These are phyloP conservation scores for Globisporangium uncinulatum DNA, from an alignment of 352 stramenopile genomes.

Conservation along the genomic window DNA sequence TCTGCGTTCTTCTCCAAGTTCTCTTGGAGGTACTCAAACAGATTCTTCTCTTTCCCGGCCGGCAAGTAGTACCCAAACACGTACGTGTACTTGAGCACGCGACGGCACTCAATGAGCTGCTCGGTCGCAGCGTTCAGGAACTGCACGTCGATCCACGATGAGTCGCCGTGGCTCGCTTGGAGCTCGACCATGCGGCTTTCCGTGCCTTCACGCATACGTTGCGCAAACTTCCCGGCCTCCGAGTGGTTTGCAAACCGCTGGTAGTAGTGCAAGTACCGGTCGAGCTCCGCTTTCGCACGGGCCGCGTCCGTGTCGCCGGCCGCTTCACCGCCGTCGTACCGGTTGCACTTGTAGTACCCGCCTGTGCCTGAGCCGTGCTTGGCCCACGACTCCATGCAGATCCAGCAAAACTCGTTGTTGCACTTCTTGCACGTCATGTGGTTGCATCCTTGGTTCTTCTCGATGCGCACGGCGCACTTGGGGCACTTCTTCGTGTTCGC, in stretches of 20 bases:
- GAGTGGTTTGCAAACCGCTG: constrained; percentile 97
- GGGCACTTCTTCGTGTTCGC: constrained; percentile 99
- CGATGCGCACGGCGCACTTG: constrained; percentile 97
- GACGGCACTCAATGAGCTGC: constrained; percentile 96
- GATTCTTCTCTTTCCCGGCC: constrained; percentile 85
- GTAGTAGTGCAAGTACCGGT: constrained; percentile 99
- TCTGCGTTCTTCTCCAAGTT: constrained; percentile 94
- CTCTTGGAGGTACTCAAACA: constrained; percentile 94
- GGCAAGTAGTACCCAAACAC: constrained; percentile 94
- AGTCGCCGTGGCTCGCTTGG: constrained; percentile 87
- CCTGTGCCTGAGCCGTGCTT: constrained; percentile 95
- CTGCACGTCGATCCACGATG: constrained; percentile 97
- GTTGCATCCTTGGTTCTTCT: constrained; percentile 99
- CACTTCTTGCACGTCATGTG: constrained; percentile 97
- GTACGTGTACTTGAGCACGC: constrained; percentile 99
- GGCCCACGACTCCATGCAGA: constrained; percentile 95
- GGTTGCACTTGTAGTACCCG: constrained; percentile 99
- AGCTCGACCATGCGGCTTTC: constrained; percentile 95
- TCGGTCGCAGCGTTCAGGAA: constrained; percentile 96
- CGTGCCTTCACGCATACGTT: constrained; percentile 93
- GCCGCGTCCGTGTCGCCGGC: constrained; percentile 80
- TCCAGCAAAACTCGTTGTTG: constrained; percentile 98
- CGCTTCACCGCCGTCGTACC: constrained; percentile 82
- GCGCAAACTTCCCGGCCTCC: constrained; percentile 95
- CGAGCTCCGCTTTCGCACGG: constrained; percentile 94